Evolutionary conservation across 2,329 filamentous ascomycete species (phyloP), one percentile per base, ranked within the genome.

Genomic region (Beauveria asiatica): DNA sequence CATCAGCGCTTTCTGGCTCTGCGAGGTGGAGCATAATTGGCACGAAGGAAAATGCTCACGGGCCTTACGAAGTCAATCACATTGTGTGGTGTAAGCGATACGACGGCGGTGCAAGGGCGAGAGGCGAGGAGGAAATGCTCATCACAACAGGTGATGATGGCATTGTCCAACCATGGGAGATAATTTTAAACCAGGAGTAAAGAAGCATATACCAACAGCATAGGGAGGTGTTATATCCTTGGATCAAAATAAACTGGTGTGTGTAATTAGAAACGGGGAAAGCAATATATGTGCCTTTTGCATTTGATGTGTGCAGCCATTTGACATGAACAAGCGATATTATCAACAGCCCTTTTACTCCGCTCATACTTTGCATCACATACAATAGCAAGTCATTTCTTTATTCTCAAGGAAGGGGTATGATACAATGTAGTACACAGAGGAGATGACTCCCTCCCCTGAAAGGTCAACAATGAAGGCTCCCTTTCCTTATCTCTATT

Each of bases 111-210:
- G 74, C 74, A 1, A 80, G 80, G 69, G 78, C 75, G 63, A 79
- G 73, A 58, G 78, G 80, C 3, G 72, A 78, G 25, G 72, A 78
- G 25, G 93, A 97, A 75, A 88, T 97, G 71, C 78, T 99, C 51
- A 78, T 97, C 21, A 94, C 89, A 17, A 96, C 92, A 0, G 94
- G 93, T 0, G 94, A 99, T 71, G 92, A 97, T 74, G 94, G 94
- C 0, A 80, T 88, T 57, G 88, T 97, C 30, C 87, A 88, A 68
- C 85, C 92, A 1, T 99, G 94, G 93, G 81, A 83, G 64, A 69
- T 90, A n/a, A 50, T 19, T 37, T 6, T 55, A 8, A 16, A 30
- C 10, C 50, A 44, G 30, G 7, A 55, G 7, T 50, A 17, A 25
- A 27, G 37, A 13, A 42, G 41, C 19, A 45, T 16, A 52, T 27